Conservation (phyloP, 176 grass and related monocot genomes). For the Bothriochloa decipiens region DNA sequence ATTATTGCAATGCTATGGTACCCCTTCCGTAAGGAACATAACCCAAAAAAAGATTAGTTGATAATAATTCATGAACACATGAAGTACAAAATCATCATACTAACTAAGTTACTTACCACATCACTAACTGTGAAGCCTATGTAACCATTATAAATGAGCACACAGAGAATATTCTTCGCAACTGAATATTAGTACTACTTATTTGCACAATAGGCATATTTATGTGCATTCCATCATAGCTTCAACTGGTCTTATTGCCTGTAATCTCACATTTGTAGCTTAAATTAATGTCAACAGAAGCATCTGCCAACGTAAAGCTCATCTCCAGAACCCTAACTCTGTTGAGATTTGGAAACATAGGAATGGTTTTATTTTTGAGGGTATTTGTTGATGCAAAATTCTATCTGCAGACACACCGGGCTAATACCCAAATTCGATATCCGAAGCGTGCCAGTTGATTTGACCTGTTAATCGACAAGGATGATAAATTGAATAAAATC, state of each 20-base stretch:
- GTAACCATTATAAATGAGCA: constrained; percentile 23
- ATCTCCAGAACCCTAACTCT: neutral
- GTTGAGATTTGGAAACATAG: neutral
- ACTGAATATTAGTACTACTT: neutral
- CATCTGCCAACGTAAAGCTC: neutral
- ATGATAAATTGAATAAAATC: no score
- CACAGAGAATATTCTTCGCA: neutral
- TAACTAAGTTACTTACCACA: constrained; percentile 5
- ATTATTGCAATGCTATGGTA: constrained; percentile 5
- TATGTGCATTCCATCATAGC: neutral
- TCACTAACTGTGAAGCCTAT: neutral
- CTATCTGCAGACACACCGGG: no score
- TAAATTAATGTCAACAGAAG: neutral
- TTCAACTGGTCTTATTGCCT: neutral
- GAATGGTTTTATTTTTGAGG: neutral
- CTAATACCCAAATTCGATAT: no score
- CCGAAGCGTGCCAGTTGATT: no score
- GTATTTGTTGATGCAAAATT: no score
- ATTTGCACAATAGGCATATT: neutral
- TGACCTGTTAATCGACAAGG: no score
- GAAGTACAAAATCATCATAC: neutral
- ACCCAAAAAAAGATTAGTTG: constrained; percentile 10
- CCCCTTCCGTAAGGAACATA: constrained; percentile 16
- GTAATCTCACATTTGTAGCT: neutral
- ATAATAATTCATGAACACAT: constrained; percentile 1